Conservation (phyloP, 2,329 filamentous ascomycete species). For the Rhytidhysteron rufulum region DNA sequence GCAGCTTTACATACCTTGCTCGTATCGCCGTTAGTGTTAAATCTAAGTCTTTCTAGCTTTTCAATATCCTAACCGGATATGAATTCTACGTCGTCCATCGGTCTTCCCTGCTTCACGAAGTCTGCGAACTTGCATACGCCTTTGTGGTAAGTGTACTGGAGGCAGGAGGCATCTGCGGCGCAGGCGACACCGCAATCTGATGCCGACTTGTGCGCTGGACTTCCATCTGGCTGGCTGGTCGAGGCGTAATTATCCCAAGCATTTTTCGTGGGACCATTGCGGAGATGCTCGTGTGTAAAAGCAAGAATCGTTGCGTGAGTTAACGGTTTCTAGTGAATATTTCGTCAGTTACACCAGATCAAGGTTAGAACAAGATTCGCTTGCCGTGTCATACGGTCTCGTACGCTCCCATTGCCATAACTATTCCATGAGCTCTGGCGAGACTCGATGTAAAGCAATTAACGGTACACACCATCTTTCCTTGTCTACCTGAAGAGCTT, state of each 20-base stretch:
- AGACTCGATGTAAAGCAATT: slow-evolving; percentile 36
- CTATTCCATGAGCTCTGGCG: slow-evolving; percentile 45
- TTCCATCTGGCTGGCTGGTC: background rate
- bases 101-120: background rate
- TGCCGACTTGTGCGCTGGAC: background rate
- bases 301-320: background rate
- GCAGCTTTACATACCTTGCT: too few species aligned
- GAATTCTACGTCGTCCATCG: background rate
- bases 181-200: background rate
- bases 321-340: too few species aligned
- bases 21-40: too few species aligned
- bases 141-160: background rate
- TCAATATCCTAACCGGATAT: background rate
- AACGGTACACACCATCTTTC: slow-evolving; percentile 43
- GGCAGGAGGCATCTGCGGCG: background rate
- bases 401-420: slow-evolving; percentile 47
- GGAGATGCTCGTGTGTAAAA: background rate
- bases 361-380: background rate
- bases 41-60: too few species aligned
- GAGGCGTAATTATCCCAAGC: background rate
- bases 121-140: background rate
- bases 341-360: too few species aligned
- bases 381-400: slow-evolving; percentile 5
- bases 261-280: background rate
- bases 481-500: slow-evolving; percentile 39